Evolutionary conservation across 306 rosid species (phyloP).

Genomic region (Fagus sylvatica): DNA sequence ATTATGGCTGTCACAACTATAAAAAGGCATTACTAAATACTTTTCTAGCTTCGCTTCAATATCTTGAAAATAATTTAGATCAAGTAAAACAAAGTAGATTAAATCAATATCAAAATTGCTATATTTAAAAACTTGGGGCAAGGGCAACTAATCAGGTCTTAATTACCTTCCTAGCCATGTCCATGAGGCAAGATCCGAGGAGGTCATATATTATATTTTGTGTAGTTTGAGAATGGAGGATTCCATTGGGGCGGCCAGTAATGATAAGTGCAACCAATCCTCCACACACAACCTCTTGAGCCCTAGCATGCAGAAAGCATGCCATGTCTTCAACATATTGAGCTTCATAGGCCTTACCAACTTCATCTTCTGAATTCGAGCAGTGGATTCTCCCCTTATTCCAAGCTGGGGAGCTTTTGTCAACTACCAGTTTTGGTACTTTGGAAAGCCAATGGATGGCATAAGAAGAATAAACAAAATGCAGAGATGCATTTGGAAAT

Average conservation of each 20-base stretch:
- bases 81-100: no score
- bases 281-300: constrained; percentile 38
- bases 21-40: background rate
- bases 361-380: constrained; percentile 6
- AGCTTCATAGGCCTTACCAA: constrained; percentile 23
- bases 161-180: constrained; percentile 39
- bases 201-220: background rate
- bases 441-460: constrained; percentile 39
- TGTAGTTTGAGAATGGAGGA: constrained; percentile 2
- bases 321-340: constrained; percentile 33
- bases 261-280: constrained; percentile 32
- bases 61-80: no score
- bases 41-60: no score
- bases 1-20: no score
- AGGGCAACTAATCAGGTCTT: background rate
- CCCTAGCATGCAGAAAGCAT: constrained; percentile 31
- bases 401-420: constrained; percentile 20
- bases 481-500: constrained; percentile 29
- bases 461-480: constrained; percentile 30
- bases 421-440: constrained; percentile 20
- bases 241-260: constrained; percentile 3
- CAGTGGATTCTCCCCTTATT: constrained; percentile 33
- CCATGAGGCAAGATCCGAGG: constrained; percentile 33
- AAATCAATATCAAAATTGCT: no score
- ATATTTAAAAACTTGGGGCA: background rate